Evolutionary conservation across 2,329 filamentous ascomycete genomes (phyloP).

Genomic region (Colletotrichum trifolii): DNA sequence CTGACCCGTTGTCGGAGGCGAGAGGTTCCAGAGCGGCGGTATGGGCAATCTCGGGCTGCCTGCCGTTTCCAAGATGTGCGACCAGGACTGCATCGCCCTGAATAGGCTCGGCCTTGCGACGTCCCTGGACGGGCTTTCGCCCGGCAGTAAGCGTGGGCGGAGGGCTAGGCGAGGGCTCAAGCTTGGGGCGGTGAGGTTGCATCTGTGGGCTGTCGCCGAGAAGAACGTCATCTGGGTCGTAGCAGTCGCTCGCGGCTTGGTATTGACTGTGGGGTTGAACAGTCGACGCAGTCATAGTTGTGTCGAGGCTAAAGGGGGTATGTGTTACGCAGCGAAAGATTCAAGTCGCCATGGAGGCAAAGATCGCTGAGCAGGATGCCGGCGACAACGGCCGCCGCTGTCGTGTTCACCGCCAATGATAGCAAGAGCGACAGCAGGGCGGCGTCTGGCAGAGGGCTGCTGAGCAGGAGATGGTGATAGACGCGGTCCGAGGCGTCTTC

Average conservation of each 20-base stretch:
- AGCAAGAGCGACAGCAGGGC: neutral
- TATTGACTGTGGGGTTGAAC: conserved; percentile 47
- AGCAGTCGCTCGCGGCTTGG: conserved; percentile 48
- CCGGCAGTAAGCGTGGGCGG: conserved; percentile 51
- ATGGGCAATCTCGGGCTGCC: conserved; percentile 72
- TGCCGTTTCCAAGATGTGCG: conserved; percentile 70
- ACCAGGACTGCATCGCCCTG: conserved; percentile 77
- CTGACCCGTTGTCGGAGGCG: conserved; percentile 43
- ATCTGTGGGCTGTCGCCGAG: conserved; percentile 53
- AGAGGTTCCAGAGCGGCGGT: conserved; percentile 66
- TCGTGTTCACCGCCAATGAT: neutral
- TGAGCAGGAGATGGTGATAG: neutral
- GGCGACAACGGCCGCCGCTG: neutral
- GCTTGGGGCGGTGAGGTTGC: conserved; percentile 37
- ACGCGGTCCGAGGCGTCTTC: neutral
- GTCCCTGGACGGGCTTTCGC: conserved; percentile 63
- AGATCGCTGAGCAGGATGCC: neutral
- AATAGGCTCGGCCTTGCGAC: conserved; percentile 64
- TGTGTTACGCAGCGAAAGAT: conserved; percentile 31
- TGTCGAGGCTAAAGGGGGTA: conserved; percentile 42
- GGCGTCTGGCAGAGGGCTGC: neutral
- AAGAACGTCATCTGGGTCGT: conserved; percentile 57
- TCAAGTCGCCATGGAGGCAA: conserved; percentile 47
- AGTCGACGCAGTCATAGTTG: conserved; percentile 54
- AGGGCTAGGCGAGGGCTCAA: conserved; percentile 58